phyloP scores from a whole-genome alignment of 257 asterid genomes.

The Salvia miltiorrhiza region DNA sequence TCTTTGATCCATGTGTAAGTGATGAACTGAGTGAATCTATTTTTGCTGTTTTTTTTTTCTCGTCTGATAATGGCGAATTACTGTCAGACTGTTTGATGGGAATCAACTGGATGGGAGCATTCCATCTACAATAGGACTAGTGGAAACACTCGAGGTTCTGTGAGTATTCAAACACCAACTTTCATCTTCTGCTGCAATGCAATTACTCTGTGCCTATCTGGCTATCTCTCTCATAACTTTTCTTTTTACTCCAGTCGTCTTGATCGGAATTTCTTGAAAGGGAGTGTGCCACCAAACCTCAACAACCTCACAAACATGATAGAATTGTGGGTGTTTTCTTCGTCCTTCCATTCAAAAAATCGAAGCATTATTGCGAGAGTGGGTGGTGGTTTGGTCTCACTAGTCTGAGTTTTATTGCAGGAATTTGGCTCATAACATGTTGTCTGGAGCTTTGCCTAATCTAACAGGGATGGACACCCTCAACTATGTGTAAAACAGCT shows the following conservation, averaged over 20 bases:
- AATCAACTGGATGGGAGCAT: conserved; percentile 68
- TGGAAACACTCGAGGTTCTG: conserved; percentile 89
- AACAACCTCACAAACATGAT: conserved; percentile 66
- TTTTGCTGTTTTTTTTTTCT: background rate
- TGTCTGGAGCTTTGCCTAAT: conserved; percentile 76
- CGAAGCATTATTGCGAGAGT: background rate
- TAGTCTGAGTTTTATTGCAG: conserved; percentile 31
- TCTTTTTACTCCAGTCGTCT: conserved; percentile 54
- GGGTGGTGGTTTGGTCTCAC: background rate
- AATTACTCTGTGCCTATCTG: background rate
- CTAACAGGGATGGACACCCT: conserved; percentile 74
- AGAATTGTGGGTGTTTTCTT: conserved; percentile 64
- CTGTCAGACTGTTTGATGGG: conserved; percentile 67
- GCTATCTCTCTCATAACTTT: background rate
- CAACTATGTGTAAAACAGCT: conserved; percentile 60
- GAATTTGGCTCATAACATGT: conserved; percentile 75
- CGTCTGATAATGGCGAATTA: background rate
- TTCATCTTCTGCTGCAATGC: background rate
- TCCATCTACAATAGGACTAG: conserved; percentile 67
- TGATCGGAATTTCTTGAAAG: conserved; percentile 68
- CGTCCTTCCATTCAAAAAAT: background rate
- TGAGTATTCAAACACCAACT: conserved; percentile 42
- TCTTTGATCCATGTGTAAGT: conserved; percentile 83
- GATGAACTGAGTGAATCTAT: background rate
- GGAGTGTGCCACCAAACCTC: conserved; percentile 54